Evolutionary conservation across 805 yeast species (phyloP).

Genomic region (Ogataea methanolica): DNA sequence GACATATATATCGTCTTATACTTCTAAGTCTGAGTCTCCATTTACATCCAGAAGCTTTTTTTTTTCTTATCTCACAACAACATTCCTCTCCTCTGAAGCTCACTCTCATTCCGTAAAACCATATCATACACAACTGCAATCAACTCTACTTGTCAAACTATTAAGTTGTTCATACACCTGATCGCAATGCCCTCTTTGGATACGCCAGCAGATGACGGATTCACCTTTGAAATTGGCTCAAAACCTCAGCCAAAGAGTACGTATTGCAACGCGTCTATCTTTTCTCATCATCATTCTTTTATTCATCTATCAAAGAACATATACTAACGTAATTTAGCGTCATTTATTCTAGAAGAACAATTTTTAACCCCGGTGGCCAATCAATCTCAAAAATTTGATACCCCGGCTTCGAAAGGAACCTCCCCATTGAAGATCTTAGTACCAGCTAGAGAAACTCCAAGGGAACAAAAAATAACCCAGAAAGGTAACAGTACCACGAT

Average conservation of each 20-base stretch:
- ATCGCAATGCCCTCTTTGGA: no score
- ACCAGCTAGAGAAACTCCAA: not conserved
- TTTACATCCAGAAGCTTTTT: no score
- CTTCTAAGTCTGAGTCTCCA: no score
- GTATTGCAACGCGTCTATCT: not conserved
- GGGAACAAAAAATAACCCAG: not conserved
- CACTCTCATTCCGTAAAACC: no score
- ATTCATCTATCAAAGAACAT: not conserved
- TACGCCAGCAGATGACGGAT: not conserved
- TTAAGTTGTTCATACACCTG: no score
- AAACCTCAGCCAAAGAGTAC: not conserved
- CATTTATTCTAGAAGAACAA: not conserved
- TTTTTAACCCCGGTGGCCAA: not conserved
- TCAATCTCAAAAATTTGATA: not conserved
- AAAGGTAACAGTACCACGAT: not conserved
- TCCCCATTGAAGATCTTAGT: slow-evolving; percentile 1
- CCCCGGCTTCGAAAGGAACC: slow-evolving; percentile 1
- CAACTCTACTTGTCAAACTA: no score
- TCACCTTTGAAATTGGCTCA: slow-evolving; percentile 1
- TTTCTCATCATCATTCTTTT: not conserved
- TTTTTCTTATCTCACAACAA: no score
- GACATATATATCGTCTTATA: no score
- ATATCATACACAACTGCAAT: no score
- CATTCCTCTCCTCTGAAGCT: no score
- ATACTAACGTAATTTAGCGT: not conserved